phyloP scores from a whole-genome alignment of 192 early-diverging fungal genomes.

The Coemansia sp. region DNA sequence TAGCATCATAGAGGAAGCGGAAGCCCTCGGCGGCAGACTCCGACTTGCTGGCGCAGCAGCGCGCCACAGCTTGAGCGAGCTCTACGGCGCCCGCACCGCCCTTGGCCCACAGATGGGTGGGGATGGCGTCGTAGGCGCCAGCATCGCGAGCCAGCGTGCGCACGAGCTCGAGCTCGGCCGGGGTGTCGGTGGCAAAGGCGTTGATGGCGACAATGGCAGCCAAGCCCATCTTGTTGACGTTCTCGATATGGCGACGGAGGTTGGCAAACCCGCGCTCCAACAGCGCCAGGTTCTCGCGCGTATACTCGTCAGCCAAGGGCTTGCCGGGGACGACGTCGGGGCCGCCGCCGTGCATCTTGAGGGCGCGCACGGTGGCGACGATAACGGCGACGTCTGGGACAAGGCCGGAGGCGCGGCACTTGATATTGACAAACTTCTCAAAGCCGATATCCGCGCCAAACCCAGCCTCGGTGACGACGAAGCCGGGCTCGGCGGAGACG shows the following conservation, averaged over 20 bases:
- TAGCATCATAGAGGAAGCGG: constrained; percentile 86
- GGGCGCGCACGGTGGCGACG: constrained; percentile 89
- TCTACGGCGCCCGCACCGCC: constrained; percentile 89
- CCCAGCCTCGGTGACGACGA: constrained; percentile 97
- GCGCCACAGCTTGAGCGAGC: constrained; percentile 81
- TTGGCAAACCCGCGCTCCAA: constrained; percentile 84
- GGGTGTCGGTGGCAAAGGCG: constrained; percentile 83
- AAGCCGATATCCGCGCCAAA: constrained; percentile 99
- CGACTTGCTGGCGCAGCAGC: constrained; percentile 58
- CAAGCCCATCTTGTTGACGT: constrained; percentile 85
- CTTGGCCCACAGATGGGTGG: constrained; percentile 93
- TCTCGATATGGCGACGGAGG: constrained; percentile 88
- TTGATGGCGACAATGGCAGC: constrained; percentile 93
- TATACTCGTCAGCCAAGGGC: constrained; percentile 88
- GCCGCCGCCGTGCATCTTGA: constrained; percentile 98
- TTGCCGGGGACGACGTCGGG: constrained; percentile 89
- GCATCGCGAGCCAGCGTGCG: constrained; percentile 69
- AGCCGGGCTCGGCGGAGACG: constrained; percentile 69
- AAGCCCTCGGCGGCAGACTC: constrained; percentile 52
- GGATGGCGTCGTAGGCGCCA: constrained; percentile 84
- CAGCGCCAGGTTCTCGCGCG: constrained; percentile 83
- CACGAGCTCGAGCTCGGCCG: constrained; percentile 83
- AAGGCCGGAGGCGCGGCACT: constrained; percentile 88
- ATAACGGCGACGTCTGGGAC: constrained; percentile 90
- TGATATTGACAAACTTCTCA: constrained; percentile 99